Percentiles rank a stretch among this genome's conserved stretches.
Conservation (phyloP, 768 basidiomycete genomes). For the Mycena capillaripes region DNA sequence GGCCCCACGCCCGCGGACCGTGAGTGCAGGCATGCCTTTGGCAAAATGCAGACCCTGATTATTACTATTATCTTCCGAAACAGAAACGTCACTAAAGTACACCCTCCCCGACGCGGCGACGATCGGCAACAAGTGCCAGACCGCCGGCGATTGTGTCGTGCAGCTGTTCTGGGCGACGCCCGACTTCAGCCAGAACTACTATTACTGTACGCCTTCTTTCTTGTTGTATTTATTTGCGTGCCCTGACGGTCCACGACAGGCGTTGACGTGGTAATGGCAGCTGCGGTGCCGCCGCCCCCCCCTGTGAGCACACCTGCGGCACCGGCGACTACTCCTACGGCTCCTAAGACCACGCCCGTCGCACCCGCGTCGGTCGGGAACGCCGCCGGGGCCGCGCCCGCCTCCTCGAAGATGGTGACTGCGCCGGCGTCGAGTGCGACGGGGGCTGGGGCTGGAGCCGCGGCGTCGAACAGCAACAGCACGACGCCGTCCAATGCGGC, state of each 20-base stretch:
- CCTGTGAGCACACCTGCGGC: not conserved
- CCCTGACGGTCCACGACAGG: conserved; percentile 8
- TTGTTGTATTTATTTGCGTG: not conserved
- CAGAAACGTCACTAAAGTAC: conserved; percentile 32
- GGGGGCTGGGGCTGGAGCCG: conserved; percentile 1
- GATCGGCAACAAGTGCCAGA: conserved; percentile 34
- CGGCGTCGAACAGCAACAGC: conserved; percentile 8
- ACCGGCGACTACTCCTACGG: not conserved
- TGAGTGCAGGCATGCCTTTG: not conserved
- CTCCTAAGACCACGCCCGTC: too few relatives aligned
- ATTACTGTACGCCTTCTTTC: conserved; percentile 26
- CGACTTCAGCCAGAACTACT: conserved; percentile 35
- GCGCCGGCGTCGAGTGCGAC: conserved; percentile 1
- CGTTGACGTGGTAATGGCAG: conserved; percentile 34
- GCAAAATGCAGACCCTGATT: not conserved
- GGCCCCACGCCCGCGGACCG: conserved; percentile 33
- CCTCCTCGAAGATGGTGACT: conserved; percentile 18
- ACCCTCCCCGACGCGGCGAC: conserved; percentile 27
- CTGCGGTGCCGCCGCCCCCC: conserved; percentile 8
- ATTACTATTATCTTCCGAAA: too few relatives aligned
- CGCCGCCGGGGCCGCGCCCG: not conserved
- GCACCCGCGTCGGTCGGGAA: not conserved
- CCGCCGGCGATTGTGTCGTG: conserved; percentile 32
- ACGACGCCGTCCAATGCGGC: not conserved
- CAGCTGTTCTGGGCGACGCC: conserved; percentile 37